Percentiles rank a stretch among this genome's conserved stretches.
These are phyloP conservation scores for Drechmeria coniospora DNA, from an alignment of 2,329 filamentous ascomycete species.

Conservation along the genomic window DNA sequence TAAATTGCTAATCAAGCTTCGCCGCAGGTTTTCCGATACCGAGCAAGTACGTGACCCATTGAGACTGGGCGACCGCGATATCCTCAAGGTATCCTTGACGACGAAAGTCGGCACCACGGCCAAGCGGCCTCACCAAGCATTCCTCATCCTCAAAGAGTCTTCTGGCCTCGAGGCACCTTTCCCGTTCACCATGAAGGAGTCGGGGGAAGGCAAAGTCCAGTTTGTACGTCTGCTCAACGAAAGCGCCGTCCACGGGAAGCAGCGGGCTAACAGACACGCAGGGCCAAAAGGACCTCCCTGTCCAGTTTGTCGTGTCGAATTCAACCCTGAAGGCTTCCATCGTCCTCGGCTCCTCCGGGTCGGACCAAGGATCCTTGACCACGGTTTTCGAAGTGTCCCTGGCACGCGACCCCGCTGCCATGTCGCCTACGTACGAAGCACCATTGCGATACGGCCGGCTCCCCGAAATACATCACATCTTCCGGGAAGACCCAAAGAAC, in stretches of 20 bases:
- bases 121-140: constrained; percentile 86
- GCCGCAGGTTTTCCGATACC: constrained; percentile 39
- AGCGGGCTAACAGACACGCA: constrained; percentile 25
- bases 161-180: constrained; percentile 79
- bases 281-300: constrained; percentile 78
- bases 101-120: constrained; percentile 62
- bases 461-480: constrained; percentile 79
- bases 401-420: constrained; percentile 43
- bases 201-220: constrained; percentile 71
- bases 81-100: constrained; percentile 69
- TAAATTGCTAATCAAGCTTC: neutral
- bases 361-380: constrained; percentile 48
- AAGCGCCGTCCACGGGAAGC: no score
- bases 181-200: constrained; percentile 69
- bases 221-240: constrained; percentile 45
- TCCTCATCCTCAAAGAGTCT: constrained; percentile 66
- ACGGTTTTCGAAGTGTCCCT: constrained; percentile 61
- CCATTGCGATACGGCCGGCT: constrained; percentile 73
- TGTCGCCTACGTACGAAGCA: constrained; percentile 44
- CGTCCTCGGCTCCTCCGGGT: constrained; percentile 75
- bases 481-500: constrained; percentile 64
- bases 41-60: constrained; percentile 48
- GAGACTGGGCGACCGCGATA: constrained; percentile 50
- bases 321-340: constrained; percentile 64
- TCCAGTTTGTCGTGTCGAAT: constrained; percentile 57